Evolutionary conservation across 2,329 filamentous ascomycete species (phyloP).

Genomic region (Metarhizium sp.): DNA sequence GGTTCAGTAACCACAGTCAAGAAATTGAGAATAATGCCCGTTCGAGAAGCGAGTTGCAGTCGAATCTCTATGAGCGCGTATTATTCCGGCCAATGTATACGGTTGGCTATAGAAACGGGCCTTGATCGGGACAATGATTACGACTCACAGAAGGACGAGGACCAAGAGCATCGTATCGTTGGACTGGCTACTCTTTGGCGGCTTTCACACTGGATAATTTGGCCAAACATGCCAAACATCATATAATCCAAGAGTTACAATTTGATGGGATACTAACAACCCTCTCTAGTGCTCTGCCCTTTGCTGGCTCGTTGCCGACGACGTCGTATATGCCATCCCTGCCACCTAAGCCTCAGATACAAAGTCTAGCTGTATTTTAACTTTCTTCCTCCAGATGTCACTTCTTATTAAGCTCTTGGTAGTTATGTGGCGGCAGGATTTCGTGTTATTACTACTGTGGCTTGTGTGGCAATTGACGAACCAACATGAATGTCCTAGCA

Average conservation of each 20-base stretch:
- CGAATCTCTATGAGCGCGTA: conserved; percentile 63
- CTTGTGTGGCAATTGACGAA: no score
- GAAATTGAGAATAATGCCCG: conserved; percentile 64
- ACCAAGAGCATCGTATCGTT: conserved; percentile 46
- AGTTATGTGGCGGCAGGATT: no score
- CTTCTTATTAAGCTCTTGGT: no score
- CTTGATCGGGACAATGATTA: conserved; percentile 39
- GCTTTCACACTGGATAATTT: conserved; percentile 54
- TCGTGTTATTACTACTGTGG: no score
- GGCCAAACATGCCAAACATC: conserved; percentile 16
- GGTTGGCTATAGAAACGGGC: conserved; percentile 62
- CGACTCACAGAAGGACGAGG: conserved; percentile 20
- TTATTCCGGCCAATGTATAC: conserved; percentile 60
- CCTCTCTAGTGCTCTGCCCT: conserved; percentile 46
- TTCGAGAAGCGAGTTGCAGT: conserved; percentile 62
- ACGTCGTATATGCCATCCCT: conserved; percentile 45
- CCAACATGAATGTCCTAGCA: no score
- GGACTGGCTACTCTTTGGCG: conserved; percentile 52
- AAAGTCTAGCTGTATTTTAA: no score
- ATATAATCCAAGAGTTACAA: conserved; percentile 8
- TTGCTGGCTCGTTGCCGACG: conserved; percentile 50
- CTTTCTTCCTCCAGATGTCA: no score
- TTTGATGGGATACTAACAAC: not conserved
- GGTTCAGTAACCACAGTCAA: conserved; percentile 61
- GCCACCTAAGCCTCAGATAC: conserved; percentile 39